Evolutionary conservation across 139 green algal species (phyloP).

Genomic region (Tetraselmis chui): DNA sequence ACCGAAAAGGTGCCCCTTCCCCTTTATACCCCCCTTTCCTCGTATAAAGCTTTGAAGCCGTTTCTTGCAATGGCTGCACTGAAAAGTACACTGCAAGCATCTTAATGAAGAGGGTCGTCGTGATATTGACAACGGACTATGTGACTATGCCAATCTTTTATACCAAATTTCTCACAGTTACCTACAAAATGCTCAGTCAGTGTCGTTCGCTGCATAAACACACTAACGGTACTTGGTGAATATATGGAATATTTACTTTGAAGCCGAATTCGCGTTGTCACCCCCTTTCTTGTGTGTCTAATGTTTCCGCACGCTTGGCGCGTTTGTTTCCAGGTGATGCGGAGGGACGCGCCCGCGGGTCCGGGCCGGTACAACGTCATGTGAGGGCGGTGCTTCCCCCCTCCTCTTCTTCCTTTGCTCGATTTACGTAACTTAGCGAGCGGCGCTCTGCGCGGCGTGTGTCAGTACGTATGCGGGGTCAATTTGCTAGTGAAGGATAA

Average conservation of each 20-base stretch:
- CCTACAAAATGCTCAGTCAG: background rate
- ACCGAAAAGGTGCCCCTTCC: constrained; percentile 79
- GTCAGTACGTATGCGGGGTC: no score
- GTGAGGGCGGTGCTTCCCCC: background rate
- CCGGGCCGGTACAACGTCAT: background rate
- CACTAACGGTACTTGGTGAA: background rate
- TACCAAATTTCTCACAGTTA: background rate
- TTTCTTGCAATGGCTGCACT: background rate
- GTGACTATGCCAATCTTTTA: no score
- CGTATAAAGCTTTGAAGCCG: background rate
- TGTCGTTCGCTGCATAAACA: no score
- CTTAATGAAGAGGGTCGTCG: no score
- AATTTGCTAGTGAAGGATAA: no score
- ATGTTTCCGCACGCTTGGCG: background rate
- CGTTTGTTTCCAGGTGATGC: background rate
- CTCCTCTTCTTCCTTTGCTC: background rate
- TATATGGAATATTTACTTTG: background rate
- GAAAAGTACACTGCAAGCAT: background rate
- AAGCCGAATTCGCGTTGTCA: background rate
- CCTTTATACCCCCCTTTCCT: background rate
- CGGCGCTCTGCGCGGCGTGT: background rate
- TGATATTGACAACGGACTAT: no score
- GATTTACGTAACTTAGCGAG: no score
- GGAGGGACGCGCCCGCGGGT: background rate
- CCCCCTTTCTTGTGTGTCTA: background rate